phyloP scores from a whole-genome alignment of 352 stramenopile species.

The Phytopythium litorale region DNA sequence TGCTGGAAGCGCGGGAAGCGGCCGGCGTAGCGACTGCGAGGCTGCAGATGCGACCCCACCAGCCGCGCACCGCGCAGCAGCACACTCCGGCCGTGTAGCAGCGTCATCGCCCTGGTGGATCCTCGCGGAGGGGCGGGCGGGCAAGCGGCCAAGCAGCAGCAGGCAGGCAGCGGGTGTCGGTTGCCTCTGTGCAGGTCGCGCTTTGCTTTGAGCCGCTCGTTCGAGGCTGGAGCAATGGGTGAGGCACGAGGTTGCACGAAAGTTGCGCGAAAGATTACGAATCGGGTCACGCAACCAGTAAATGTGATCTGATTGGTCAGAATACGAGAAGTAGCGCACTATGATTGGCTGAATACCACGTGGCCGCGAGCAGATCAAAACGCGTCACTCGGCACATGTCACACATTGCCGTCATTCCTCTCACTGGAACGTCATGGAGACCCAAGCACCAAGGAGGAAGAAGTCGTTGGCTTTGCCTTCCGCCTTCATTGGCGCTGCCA shows the following conservation, averaged over 20 bases:
- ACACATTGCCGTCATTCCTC: background rate
- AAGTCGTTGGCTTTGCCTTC: background rate
- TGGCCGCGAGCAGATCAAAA: background rate
- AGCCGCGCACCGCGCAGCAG: constrained; percentile 32
- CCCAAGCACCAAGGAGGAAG: background rate
- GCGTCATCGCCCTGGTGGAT: constrained; percentile 16
- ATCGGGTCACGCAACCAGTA: background rate
- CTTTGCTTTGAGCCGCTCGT: background rate
- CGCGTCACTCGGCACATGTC: background rate
- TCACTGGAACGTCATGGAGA: background rate
- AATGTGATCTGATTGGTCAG: background rate
- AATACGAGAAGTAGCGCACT: background rate
- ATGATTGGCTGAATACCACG: constrained; percentile 9
- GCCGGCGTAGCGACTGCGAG: constrained; percentile 4
- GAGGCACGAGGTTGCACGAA: constrained; percentile 4
- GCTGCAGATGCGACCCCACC: constrained; percentile 11
- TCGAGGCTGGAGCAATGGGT: background rate
- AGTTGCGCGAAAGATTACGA: constrained; percentile 1
- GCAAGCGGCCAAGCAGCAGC: background rate
- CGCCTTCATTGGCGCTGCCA: background rate
- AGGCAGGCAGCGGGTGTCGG: background rate
- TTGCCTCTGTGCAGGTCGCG: background rate
- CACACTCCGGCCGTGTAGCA: constrained; percentile 38
- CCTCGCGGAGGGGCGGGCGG: no score
- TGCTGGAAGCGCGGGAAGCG: constrained; percentile 9